These are phyloP conservation scores for Leccinum boreale DNA, from an alignment of 768 basidiomycete species.

Conservation along the genomic window DNA sequence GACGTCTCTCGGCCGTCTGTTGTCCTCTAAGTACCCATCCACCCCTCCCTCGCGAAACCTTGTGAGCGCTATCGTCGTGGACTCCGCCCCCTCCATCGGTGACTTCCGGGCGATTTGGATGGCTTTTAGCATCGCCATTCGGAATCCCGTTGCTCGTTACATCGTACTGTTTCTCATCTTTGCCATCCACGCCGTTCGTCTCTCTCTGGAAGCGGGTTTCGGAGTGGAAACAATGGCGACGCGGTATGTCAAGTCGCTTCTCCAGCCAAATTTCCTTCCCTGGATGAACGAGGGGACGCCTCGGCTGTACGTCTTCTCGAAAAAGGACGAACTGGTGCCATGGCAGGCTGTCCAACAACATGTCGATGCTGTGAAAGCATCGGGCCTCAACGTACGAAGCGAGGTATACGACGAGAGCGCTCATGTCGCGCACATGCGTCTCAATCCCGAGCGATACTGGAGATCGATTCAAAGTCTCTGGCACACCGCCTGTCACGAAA, in stretches of 20 bases:
- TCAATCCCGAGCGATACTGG: conserved; percentile 30
- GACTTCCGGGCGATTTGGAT: conserved; percentile 14
- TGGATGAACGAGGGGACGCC: conserved; percentile 32
- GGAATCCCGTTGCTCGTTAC: conserved; percentile 18
- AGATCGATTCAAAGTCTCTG: conserved; percentile 20
- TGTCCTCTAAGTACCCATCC: conserved; percentile 18
- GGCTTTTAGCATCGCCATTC: conserved; percentile 22
- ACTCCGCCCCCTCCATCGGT: conserved; percentile 19
- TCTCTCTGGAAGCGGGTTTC: conserved; percentile 11
- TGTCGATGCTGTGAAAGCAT: conserved; percentile 18
- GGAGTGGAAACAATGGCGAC: conserved; percentile 13
- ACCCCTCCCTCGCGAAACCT: not conserved
- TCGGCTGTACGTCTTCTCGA: conserved; percentile 36
- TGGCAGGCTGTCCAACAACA: conserved; percentile 27
- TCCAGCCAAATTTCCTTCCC: conserved; percentile 27
- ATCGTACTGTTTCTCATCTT: conserved; percentile 14
- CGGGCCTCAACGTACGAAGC: conserved; percentile 24
- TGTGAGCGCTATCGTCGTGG: conserved; percentile 19
- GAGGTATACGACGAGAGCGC: conserved; percentile 33
- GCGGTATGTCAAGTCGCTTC: conserved; percentile 10
- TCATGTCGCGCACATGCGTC: conserved; percentile 35
- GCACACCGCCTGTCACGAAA: conserved; percentile 11
- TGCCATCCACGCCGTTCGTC: conserved; percentile 8
- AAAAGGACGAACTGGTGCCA: conserved; percentile 30
- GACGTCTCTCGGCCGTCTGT: conserved; percentile 13